Conservation (phyloP, 2,329 filamentous ascomycete genomes). For the Aspergillus brunneoviolaceus region DNA sequence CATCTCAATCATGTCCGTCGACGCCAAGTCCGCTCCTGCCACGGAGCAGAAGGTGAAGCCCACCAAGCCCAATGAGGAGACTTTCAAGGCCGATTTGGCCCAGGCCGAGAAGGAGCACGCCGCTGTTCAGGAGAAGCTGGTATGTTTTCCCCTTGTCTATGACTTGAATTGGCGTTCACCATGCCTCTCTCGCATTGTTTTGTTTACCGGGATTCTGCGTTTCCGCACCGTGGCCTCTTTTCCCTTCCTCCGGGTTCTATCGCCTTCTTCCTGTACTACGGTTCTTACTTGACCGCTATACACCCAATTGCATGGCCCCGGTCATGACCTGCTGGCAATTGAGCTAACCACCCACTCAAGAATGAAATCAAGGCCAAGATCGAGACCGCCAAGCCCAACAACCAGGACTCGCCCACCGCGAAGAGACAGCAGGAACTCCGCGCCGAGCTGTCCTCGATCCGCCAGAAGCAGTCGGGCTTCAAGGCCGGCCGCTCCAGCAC, state of each 20-base stretch:
- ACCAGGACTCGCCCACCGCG: slow-evolving; percentile 74
- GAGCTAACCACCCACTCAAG: slow-evolving; percentile 55
- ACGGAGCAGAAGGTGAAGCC: slow-evolving; percentile 59
- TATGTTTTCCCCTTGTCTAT: slow-evolving; percentile 30
- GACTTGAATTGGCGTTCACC: slow-evolving; percentile 3
- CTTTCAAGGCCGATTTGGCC: slow-evolving; percentile 75
- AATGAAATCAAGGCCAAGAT: slow-evolving; percentile 86
- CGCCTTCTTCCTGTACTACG: not conserved
- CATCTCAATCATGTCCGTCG: slow-evolving; percentile 35
- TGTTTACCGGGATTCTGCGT: not conserved
- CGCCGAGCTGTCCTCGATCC: slow-evolving; percentile 77
- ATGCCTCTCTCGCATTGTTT: slow-evolving; percentile 6
- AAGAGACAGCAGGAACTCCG: slow-evolving; percentile 86
- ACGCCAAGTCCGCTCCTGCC: slow-evolving; percentile 30
- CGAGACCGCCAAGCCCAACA: slow-evolving; percentile 76
- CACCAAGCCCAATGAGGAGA: slow-evolving; percentile 81
- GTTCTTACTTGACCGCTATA: not conserved
- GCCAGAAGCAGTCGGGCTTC: slow-evolving; percentile 79
- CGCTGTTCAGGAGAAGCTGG: slow-evolving; percentile 69
- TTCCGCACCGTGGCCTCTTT: slow-evolving; percentile 4
- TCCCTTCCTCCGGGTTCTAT: not conserved
- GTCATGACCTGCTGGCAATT: slow-evolving; percentile 7
- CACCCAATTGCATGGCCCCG: not conserved
- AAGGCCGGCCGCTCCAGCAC: slow-evolving; percentile 77
- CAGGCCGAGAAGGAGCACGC: slow-evolving; percentile 85